Evolutionary conservation across 768 basidiomycete genomes (phyloP).

Genomic region (Auriculariales sp.): DNA sequence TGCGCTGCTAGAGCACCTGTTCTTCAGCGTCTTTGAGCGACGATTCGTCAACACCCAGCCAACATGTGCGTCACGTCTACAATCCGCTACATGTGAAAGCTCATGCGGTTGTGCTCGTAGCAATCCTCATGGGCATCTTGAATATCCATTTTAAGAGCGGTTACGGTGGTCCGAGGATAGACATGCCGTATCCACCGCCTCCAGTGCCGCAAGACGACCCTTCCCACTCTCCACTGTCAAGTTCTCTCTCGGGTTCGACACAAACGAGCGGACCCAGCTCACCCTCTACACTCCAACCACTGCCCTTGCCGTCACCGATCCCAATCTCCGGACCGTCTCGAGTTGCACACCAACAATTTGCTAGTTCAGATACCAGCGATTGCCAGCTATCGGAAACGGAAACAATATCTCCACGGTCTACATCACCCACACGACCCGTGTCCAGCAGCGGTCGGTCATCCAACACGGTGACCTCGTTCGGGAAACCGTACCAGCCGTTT

Average conservation of each 20-base stretch:
- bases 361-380: too few species aligned
- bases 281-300: not conserved
- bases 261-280: not conserved
- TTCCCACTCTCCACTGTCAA: too few species aligned
- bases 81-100: slow-evolving; percentile 1
- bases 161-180: slow-evolving; percentile 40
- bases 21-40: slow-evolving; percentile 49
- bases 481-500: not conserved
- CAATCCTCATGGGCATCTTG: slow-evolving; percentile 54
- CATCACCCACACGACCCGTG: too few species aligned
- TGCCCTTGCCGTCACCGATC: not conserved
- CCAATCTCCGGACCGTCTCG: not conserved
- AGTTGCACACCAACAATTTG: too few species aligned
- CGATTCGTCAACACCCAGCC: slow-evolving; percentile 61
- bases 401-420: too few species aligned
- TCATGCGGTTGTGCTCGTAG: slow-evolving; percentile 18
- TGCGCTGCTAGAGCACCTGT: slow-evolving; percentile 51
- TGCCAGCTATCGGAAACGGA: too few species aligned
- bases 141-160: slow-evolving; percentile 59
- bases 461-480: too few species aligned
- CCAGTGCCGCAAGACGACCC: slow-evolving; percentile 19
- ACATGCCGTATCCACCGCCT: slow-evolving; percentile 56
- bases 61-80: slow-evolving; percentile 30
- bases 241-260: not conserved
- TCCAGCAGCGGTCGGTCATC: too few species aligned